Evolutionary conservation across 192 early-diverging fungal genomes (phyloP), one percentile per base, ranked within the genome.

Genomic region (Obelidium mucronatum): DNA sequence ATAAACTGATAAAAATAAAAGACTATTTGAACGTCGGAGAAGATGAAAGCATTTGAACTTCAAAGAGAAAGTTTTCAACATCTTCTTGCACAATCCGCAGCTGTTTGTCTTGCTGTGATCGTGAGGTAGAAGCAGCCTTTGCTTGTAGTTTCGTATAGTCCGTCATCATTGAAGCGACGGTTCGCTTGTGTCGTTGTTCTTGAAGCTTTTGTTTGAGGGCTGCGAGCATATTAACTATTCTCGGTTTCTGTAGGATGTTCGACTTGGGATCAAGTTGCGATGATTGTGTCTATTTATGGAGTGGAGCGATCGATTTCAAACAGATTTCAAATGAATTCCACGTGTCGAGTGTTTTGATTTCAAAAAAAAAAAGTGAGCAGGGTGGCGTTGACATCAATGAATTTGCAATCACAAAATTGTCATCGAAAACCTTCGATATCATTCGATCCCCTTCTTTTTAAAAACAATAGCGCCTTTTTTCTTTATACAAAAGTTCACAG

Each of bases 71-170:
- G 58, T 60, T 60, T 15, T 31, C 24, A 28, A 60, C 58, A 17
- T 60, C 30, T 60, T 60, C 33, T 60, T 31, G 58, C 13, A 24
- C 58, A 28, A 60, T 60, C 19, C 44, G 44, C 44, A 48, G 44
- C 19, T 48, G 44, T 48, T 19, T 6, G 19, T 48, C 44, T 48
- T 48, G 44, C 19, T 48, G 44, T 48, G 44, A 6, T 48, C 44
- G 44, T 48, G 11, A 6, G 8, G 11, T 19, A 15, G 8, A 19
- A 15, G 8, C 11, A 15, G 44, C 44, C 19, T 48, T 48, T 19
- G 44, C 11, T 48, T 6, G 8, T 19, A 48, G 19, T 48, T 6
- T 48, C 11, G 11, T 48, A 19, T 15, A 48, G 11, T 48, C 44
- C 19, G 44, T 15, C 44, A 48, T 48, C 11, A 48, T 48, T 6